These are phyloP conservation scores for Sordariomycetes sp. DNA, from an alignment of 2,329 filamentous ascomycete genomes.

Conservation along the genomic window DNA sequence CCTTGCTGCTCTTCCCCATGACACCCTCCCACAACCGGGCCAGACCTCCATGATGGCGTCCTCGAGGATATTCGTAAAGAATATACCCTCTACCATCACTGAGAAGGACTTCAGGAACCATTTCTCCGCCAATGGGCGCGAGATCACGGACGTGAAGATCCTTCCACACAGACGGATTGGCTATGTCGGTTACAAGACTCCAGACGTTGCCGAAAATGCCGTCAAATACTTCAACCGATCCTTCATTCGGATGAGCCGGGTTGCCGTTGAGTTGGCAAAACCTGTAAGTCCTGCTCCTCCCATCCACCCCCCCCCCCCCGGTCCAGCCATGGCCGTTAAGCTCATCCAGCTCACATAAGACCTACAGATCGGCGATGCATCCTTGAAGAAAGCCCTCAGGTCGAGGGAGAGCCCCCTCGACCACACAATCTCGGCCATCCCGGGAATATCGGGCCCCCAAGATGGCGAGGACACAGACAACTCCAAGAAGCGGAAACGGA, in stretches of 20 bases:
- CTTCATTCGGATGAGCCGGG: conserved; percentile 92
- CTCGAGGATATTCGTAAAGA: conserved; percentile 69
- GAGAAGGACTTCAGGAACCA: conserved; percentile 83
- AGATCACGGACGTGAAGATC: conserved; percentile 86
- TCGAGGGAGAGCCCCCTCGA: background rate
- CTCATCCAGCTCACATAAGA: background rate
- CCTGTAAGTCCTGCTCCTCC: conserved; percentile 44
- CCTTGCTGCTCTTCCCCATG: conserved; percentile 1
- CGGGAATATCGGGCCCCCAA: background rate
- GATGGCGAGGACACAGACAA: conserved; percentile 21
- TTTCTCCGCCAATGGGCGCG: conserved; percentile 61
- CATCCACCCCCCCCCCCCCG: too few species aligned
- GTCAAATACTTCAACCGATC: conserved; percentile 93
- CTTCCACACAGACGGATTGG: conserved; percentile 85
- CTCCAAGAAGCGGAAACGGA: conserved; percentile 59
- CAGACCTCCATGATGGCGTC: conserved; percentile 30
- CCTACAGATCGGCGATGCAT: conserved; percentile 9
- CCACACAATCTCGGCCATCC: background rate
- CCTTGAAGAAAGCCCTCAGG: background rate
- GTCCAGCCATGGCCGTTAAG: background rate
- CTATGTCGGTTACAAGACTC: conserved; percentile 85
- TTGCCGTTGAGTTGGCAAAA: conserved; percentile 77
- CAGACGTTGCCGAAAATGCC: conserved; percentile 69
- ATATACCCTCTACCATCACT: conserved; percentile 74
- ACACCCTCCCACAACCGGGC: conserved; percentile 6